Percentiles rank a stretch among this genome's conserved stretches.
Conservation (phyloP, 2,329 filamentous ascomycete genomes). For the Ceratocystis harringtonii region DNA sequence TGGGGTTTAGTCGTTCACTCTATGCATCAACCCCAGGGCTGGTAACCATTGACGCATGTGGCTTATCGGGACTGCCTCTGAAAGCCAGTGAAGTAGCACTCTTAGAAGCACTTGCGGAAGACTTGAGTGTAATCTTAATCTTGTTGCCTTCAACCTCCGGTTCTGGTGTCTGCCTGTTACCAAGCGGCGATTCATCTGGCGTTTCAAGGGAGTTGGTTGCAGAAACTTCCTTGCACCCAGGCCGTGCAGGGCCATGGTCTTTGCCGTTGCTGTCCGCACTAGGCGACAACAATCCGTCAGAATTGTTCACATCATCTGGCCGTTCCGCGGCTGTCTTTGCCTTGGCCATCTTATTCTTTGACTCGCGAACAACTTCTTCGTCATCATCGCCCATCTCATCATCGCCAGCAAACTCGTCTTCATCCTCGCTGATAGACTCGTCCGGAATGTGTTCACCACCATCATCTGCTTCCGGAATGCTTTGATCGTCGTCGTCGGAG, state of each 20-base stretch:
- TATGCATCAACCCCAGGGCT: slow-evolving; percentile 22
- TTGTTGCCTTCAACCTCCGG: slow-evolving; percentile 3
- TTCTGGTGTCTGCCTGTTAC: slow-evolving; percentile 9
- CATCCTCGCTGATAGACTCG: slow-evolving; percentile 39
- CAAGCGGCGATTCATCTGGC: slow-evolving; percentile 14
- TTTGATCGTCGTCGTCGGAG: slow-evolving; percentile 38
- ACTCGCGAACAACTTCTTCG: slow-evolving; percentile 26
- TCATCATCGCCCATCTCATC: slow-evolving; percentile 42
- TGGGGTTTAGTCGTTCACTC: background rate
- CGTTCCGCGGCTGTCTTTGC: slow-evolving; percentile 46
- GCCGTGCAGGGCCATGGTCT: background rate
- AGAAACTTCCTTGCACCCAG: slow-evolving; percentile 10
- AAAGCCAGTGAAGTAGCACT: slow-evolving; percentile 38
- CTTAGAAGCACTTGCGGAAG: slow-evolving; percentile 21
- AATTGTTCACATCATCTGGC: slow-evolving; percentile 20
- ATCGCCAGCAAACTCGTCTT: slow-evolving; percentile 43
- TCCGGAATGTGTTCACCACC: slow-evolving; percentile 51
- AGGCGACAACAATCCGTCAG: slow-evolving; percentile 14
- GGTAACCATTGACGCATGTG: slow-evolving; percentile 24
- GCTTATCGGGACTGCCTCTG: slow-evolving; percentile 47
- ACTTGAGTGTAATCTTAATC: slow-evolving; percentile 12
- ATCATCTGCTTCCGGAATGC: slow-evolving; percentile 60
- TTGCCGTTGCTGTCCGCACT: slow-evolving; percentile 9
- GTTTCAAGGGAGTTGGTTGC: slow-evolving; percentile 11
- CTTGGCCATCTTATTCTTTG: slow-evolving; percentile 16